Evolutionary conservation across 2,329 filamentous ascomycete genomes (phyloP), one percentile per base, ranked within the genome.

Genomic region (Botryotinia calthae): DNA sequence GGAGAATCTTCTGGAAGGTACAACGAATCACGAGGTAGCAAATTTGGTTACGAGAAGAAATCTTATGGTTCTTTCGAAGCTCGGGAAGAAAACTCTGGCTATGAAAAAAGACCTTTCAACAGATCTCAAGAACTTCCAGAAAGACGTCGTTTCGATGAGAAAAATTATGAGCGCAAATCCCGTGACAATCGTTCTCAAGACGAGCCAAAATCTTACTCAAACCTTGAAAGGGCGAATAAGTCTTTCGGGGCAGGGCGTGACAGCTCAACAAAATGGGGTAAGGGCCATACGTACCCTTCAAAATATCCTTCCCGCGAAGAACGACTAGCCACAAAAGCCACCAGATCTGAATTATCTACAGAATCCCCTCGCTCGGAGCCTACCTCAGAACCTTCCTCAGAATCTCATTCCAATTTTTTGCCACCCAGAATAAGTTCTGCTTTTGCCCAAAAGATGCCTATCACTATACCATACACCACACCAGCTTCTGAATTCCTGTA

Each of bases 401-500:
- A 40, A 37, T 48, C 31, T 18, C 12, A 37, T 25, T 28, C n/a
- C 12, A 61, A 59, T 44, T 37, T 51, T 58, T 46, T 37, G 20
- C 20, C 46, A 8, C 10, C 18, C 34, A 51, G 54, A 56, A 14
- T 70, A 40, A 74, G 78, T 51, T 67, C 63, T 20, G 58, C 5
- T 9, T 62, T 69, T 10, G 75, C 78, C 42, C 80, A 75, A 59
- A 71, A 76, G n/a, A 73, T 80, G 5, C 81, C 81, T 12, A 54
- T 81, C 28, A 77, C 79, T 10, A 85, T 92, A 28, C 88, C 89
- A 1, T 91, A 95, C 80, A 94, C 93, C 0, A 97, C 94, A 0
- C 92, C 95, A 0, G 93, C 93, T 8, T 97, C 95, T 0, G 92
- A 97, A 75, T 98, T 98, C 78, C 85, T 99, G 2, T 98, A 97